Percentiles rank a stretch among this genome's conserved stretches.
These are phyloP conservation scores for Centrapalus pauciflorus DNA, from an alignment of 129 eudicot species.

Conservation along the genomic window DNA sequence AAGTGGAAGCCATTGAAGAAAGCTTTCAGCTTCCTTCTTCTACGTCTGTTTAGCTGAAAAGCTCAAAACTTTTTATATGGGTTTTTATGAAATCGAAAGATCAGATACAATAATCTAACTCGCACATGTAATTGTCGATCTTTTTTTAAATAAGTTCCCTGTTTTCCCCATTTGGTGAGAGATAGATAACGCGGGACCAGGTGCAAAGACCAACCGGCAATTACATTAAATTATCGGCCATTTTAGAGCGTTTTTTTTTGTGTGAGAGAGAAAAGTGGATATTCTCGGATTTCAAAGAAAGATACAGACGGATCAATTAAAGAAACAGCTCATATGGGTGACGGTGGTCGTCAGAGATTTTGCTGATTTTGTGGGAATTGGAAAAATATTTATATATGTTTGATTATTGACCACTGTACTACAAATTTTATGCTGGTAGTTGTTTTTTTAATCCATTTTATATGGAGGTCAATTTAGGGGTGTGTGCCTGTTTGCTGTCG, in stretches of 20 bases:
- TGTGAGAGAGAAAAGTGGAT: slow-evolving; percentile 1
- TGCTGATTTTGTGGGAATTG: slow-evolving; percentile 5
- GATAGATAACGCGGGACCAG: neutral
- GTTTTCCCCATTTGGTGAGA: slow-evolving; percentile 10
- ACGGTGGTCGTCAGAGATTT: slow-evolving; percentile 28
- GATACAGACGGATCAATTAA: slow-evolving; percentile 14
- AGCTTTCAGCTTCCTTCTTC: slow-evolving; percentile 9
- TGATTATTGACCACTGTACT: neutral
- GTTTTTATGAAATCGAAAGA: slow-evolving; percentile 22
- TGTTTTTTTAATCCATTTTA: neutral
- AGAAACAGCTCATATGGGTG: slow-evolving; percentile 25
- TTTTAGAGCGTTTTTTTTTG: neutral
- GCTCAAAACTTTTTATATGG: slow-evolving; percentile 21
- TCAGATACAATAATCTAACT: slow-evolving; percentile 10
- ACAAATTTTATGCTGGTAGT: neutral
- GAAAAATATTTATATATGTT: neutral
- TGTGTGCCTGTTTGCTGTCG: too few species aligned
- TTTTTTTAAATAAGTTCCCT: slow-evolving; percentile 6
- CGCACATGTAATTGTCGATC: slow-evolving; percentile 16
- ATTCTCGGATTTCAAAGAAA: slow-evolving; percentile 1
- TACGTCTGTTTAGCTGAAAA: neutral
- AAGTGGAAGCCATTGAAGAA: slow-evolving; percentile 26
- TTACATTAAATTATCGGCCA: slow-evolving; percentile 9
- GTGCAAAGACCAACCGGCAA: slow-evolving; percentile 25
- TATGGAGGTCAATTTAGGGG: too few species aligned